Base-by-base conservation (phyloP, 768 basidiomycete species). In the Holtermannia corniformis region DNA sequence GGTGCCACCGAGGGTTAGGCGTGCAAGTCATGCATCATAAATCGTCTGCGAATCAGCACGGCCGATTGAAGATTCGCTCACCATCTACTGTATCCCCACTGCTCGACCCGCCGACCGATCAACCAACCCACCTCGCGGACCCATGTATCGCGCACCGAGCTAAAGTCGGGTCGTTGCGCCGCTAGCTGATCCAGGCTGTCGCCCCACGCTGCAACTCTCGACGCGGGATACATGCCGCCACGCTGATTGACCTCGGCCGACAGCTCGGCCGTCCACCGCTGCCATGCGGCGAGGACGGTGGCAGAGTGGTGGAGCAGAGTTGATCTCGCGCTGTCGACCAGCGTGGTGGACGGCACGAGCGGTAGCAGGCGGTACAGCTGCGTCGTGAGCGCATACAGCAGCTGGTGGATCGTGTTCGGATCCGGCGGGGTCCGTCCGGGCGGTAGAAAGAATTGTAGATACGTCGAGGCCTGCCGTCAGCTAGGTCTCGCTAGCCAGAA, bases 201-300 rank as follows among this genome's bases (percentile, higher is more conserved):
- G 13, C 45, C 53, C 66, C 66, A 68, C 3, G 16, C 23, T 4
- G 43, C 25, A n/a, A 68, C 63, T 3, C 50, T 20, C 10, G 56
- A 54, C 32, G 57, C 53, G 5, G 64, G 62, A 49, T 56, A 68
- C 64, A 68, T 68, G 3, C 62, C 67, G 4, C 64, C 64, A n/a
- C 52, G 49, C 28, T 59, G 52, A 52, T 68, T 68, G 32, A 65
- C 62, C 25, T 65, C 62, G 12, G 50, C 27, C 0, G 59, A 54
- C 2, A 68, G 47, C 2, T 41, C 32, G 0, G 47, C 21, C 11
- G 61, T 37, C 67, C 64, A 65, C 16, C 43, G 41, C 1, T 23
- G 46, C 67, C 64, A 68, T 5, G 25, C 41, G 4, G 51, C 23
- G 2, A 65, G 23, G 4, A 65, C 26, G 7, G 32, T 16, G 16